A percentile compares a stretch with the other conserved stretches of the same genome.
phyloP scores from a whole-genome alignment of 768 basidiomycete genomes.

The Lactifluus pinguis region DNA sequence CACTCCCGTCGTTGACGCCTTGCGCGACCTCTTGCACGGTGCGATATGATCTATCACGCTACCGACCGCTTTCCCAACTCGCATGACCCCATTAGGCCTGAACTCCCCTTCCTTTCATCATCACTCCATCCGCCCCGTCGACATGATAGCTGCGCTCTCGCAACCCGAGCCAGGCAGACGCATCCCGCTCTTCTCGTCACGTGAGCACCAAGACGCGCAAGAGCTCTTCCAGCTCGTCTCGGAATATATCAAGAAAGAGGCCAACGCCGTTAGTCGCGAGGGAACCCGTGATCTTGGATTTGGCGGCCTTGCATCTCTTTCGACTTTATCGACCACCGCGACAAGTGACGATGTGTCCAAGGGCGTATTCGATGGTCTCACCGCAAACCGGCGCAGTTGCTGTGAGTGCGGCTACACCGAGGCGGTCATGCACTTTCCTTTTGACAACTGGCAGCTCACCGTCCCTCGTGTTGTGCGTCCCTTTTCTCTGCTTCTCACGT shows the following conservation, averaged over 20 bases:
- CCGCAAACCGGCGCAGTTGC: constrained; percentile 84
- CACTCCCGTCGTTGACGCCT: constrained; percentile 78
- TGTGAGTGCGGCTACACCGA: constrained; percentile 88
- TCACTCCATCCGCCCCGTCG: constrained; percentile 58
- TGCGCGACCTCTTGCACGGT: constrained; percentile 66
- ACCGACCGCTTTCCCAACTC: neutral
- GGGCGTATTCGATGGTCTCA: constrained; percentile 82
- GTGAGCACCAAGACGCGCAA: constrained; percentile 97
- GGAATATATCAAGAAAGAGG: constrained; percentile 82
- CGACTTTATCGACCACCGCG: constrained; percentile 18
- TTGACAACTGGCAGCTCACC: constrained; percentile 78
- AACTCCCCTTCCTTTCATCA: constrained; percentile 53
- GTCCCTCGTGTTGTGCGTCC: constrained; percentile 45
- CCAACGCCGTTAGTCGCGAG: constrained; percentile 63
- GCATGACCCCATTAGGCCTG: constrained; percentile 35
- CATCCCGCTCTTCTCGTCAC: constrained; percentile 68
- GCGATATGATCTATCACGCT: constrained; percentile 19
- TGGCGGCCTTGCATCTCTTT: constrained; percentile 37
- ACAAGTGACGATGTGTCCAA: constrained; percentile 37
- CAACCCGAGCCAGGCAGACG: constrained; percentile 42
- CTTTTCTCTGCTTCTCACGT: constrained; percentile 34
- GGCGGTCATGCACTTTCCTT: constrained; percentile 85
- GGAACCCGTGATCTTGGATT: constrained; percentile 62
- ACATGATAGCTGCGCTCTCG: constrained; percentile 63
- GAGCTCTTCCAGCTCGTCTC: constrained; percentile 94